Evolutionary conservation across 176 grass and related monocot genomes (phyloP).

Genomic region (Paspalum vaginatum): DNA sequence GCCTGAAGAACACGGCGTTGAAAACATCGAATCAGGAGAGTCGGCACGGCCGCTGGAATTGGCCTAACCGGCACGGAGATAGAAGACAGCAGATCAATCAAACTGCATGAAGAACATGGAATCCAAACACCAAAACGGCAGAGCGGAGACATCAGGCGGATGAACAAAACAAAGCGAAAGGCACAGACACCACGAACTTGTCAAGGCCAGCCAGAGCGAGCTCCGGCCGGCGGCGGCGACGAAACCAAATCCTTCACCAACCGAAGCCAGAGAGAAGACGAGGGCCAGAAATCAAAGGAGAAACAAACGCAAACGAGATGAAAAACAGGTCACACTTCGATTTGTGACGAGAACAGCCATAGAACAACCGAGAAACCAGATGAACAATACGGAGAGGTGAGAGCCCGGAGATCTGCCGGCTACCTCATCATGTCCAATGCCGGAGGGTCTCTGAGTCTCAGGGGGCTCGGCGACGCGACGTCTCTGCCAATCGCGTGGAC

Average conservation of each 20-base stretch:
- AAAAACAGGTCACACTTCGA: conserved; percentile 28
- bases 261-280: background rate
- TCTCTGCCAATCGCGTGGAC: conserved; percentile 48
- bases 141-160: background rate
- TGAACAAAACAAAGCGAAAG: background rate
- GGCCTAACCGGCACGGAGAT: background rate
- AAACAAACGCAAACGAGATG: conserved; percentile 31
- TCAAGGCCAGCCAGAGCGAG: background rate
- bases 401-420: conserved; percentile 47
- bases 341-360: conserved; percentile 3
- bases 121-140: background rate
- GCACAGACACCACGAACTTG: background rate
- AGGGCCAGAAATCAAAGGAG: background rate
- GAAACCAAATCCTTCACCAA: conserved; percentile 46
- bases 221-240: conserved; percentile 13
- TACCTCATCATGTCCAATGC: conserved; percentile 95
- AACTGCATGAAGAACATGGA: background rate
- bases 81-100: conserved; percentile 27
- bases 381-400: background rate
- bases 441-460: conserved; percentile 41
- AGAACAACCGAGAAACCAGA: conserved; percentile 33
- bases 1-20: background rate
- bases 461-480: conserved; percentile 32
- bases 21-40: conserved; percentile 1
- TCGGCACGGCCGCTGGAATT: background rate